phyloP scores from a whole-genome alignment of 176 grass and related monocot species.

The Elaeis guineensis region DNA sequence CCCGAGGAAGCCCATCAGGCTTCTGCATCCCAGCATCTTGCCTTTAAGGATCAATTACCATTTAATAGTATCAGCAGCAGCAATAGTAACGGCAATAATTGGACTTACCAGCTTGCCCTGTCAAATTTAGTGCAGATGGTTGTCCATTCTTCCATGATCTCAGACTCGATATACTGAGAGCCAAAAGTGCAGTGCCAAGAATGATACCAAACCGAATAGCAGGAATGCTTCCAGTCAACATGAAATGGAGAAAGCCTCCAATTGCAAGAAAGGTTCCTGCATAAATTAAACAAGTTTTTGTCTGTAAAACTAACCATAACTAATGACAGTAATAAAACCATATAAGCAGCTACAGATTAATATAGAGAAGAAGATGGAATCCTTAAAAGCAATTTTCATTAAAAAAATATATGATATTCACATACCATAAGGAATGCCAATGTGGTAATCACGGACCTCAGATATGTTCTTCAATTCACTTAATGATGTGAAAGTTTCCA shows the following conservation, averaged over 20 bases:
- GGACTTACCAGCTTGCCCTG: constrained; percentile 83
- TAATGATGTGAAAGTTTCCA: constrained; percentile 35
- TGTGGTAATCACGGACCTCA: constrained; percentile 68
- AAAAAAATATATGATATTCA: background rate
- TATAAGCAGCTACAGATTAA: too few species aligned
- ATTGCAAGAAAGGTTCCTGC: constrained; percentile 71
- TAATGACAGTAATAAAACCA: too few species aligned
- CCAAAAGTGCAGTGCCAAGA: constrained; percentile 69
- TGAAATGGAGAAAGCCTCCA: constrained; percentile 75
- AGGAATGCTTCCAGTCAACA: constrained; percentile 78
- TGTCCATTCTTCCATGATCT: constrained; percentile 47
- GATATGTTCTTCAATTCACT: constrained; percentile 43
- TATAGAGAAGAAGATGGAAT: too few species aligned
- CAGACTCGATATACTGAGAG: constrained; percentile 64
- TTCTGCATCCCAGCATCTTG: too few species aligned
- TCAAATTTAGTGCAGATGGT: constrained; percentile 51
- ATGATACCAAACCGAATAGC: constrained; percentile 84
- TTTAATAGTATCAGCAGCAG: too few species aligned
- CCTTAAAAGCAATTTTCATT: too few species aligned
- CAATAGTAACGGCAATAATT: background rate
- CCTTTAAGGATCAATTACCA: too few species aligned
- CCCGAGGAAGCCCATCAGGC: too few species aligned
- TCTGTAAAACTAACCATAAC: too few species aligned
- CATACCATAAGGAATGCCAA: constrained; percentile 85
- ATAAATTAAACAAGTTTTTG: background rate